Conservation (phyloP, 83 land plant species). For the Larix sibirica region DNA sequence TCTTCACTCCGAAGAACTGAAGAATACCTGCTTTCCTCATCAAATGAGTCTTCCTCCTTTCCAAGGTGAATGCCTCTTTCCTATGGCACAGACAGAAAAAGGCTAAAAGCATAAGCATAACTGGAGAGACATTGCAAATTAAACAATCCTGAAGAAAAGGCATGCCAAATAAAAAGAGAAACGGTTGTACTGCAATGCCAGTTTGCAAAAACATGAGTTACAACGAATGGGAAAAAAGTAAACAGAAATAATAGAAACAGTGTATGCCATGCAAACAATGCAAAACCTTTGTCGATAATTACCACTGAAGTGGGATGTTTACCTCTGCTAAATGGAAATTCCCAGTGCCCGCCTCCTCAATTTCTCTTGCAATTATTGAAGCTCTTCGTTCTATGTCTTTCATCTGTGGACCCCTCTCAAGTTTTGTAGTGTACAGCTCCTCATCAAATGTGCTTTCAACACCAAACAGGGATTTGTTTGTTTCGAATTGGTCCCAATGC, state of each 20-base stretch:
- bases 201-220: neutral
- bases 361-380: slow-evolving; percentile 83
- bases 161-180: neutral
- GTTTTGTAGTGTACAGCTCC: slow-evolving; percentile 95
- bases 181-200: neutral
- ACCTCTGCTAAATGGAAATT: slow-evolving; percentile 97
- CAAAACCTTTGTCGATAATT: neutral
- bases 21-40: slow-evolving; percentile 89
- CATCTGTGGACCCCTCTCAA: slow-evolving; percentile 91
- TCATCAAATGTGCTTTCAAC: slow-evolving; percentile 96
- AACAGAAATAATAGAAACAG: neutral
- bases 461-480: slow-evolving; percentile 85
- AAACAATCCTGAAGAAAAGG: too few relatives aligned
- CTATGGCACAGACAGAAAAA: slow-evolving; percentile 27
- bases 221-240: neutral
- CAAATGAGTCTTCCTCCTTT: slow-evolving; percentile 55
- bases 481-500: slow-evolving; percentile 96
- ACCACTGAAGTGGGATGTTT: neutral
- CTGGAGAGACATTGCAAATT: neutral
- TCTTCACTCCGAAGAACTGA: slow-evolving; percentile 61
- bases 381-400: slow-evolving; percentile 85
- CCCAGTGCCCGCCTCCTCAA: slow-evolving; percentile 73
- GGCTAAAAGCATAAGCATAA: neutral
- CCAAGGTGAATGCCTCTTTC: slow-evolving; percentile 67
- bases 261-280: neutral